These are phyloP conservation scores for Trypanosoma cruzi DNA, from an alignment of 208 protist genomes.

Conservation along the genomic window DNA sequence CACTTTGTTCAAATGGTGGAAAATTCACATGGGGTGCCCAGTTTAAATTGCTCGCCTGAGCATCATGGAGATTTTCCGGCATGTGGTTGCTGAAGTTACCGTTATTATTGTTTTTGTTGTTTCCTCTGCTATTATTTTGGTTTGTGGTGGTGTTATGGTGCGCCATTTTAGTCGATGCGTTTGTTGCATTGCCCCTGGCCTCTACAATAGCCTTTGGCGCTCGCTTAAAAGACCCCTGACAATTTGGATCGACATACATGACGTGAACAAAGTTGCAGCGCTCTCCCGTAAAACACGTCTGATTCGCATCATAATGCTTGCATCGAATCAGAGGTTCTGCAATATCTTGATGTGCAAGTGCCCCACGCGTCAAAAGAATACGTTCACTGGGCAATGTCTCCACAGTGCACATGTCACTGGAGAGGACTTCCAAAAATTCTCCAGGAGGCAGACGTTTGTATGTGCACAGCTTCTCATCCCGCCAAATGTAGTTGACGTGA, in stretches of 20 bases:
- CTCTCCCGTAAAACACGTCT: slow-evolving; percentile 44
- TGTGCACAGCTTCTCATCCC: too few relatives aligned
- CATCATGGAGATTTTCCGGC: not conserved
- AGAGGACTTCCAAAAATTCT: slow-evolving; percentile 31
- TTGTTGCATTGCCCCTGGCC: not conserved
- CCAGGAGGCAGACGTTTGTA: slow-evolving; percentile 61
- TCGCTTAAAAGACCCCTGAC: slow-evolving; percentile 42
- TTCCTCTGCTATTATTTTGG: not conserved
- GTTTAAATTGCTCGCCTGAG: not conserved
- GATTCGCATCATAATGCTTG: slow-evolving; percentile 39
- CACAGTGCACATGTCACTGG: slow-evolving; percentile 26
- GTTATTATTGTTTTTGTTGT: slow-evolving; percentile 26
- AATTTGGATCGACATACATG: slow-evolving; percentile 40
- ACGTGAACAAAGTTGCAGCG: slow-evolving; percentile 46
- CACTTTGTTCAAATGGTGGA: slow-evolving; percentile 1
- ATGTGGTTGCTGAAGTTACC: slow-evolving; percentile 10
- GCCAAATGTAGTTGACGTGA: too few relatives aligned
- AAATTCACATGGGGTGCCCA: not conserved
- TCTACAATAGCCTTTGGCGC: slow-evolving; percentile 25
- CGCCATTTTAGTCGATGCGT: not conserved
- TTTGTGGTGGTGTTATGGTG: slow-evolving; percentile 12
- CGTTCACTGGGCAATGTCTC: slow-evolving; percentile 36
- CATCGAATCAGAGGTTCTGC: slow-evolving; percentile 35
- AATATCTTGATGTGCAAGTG: slow-evolving; percentile 26
- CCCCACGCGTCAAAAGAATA: slow-evolving; percentile 34